Percentiles rank a stretch among this genome's conserved stretches.
phyloP scores from a whole-genome alignment of 148 eudicot species.

The Vaccinium darrowii region DNA sequence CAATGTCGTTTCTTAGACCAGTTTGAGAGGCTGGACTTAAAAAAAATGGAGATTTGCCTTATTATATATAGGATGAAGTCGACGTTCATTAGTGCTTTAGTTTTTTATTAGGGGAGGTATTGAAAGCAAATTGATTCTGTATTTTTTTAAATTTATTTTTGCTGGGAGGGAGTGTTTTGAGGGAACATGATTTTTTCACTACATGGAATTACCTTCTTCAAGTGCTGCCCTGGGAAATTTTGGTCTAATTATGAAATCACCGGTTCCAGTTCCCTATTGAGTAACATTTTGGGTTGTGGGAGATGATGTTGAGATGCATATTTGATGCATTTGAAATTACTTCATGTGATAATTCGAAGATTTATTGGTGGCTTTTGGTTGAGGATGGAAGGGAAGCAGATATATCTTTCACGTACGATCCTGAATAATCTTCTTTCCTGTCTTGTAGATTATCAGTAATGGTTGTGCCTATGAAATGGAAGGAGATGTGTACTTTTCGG shows the following conservation, averaged over 20 bases:
- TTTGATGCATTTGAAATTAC: not conserved
- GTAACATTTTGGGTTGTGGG: not conserved
- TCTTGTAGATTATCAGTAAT: conserved; percentile 66
- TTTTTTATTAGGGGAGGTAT: not conserved
- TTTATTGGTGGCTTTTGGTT: not conserved
- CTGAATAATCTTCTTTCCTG: not conserved
- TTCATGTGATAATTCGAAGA: not conserved
- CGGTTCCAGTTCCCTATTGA: not conserved
- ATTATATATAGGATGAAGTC: not conserved
- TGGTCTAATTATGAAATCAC: not conserved
- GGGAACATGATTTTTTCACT: not conserved
- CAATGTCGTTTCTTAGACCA: not conserved
- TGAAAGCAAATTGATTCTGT: not conserved
- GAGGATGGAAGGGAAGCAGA: not conserved
- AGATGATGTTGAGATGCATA: not conserved
- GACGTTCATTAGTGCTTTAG: not conserved
- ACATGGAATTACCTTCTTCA: not conserved
- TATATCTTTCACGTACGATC: not conserved
- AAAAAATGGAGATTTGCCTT: not conserved
- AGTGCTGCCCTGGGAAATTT: not conserved
- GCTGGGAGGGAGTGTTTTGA: not conserved
- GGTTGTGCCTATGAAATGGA: conserved; percentile 73
- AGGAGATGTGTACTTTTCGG: conserved; percentile 93
- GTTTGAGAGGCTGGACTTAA: not conserved
- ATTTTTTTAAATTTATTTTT: not conserved